Evolutionary conservation across 208 protist species (phyloP), one percentile per base, ranked within the genome.

Genomic region (Acanthamoeba sp.): DNA sequence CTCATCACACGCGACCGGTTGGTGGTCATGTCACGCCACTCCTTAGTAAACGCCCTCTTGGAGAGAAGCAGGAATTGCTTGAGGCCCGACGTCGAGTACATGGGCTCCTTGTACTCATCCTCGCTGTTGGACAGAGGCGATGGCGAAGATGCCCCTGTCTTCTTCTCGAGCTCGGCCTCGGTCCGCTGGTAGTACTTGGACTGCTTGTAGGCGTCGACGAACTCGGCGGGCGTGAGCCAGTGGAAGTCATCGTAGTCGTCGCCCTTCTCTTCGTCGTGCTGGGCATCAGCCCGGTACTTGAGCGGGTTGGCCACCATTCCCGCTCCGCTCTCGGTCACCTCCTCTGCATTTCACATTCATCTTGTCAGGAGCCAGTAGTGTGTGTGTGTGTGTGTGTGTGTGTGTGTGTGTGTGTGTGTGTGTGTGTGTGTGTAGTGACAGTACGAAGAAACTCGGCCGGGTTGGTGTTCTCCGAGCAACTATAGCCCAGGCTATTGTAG

Each of bases 391-490:
- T 22, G 34, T 45, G 69, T 45, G 64, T 38, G 24, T 45, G 69
- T n/a, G 69, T 27, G 66, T 45, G 20, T 38, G 69, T 27, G 69
- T 45, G 69, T 18, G 64, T 38, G 24, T 45, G 69, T n/a, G 69
- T 27, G 66, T 45, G 20, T 38, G 69, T 27, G 69, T 45, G 69
- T 27, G 52, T 20, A 24, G 1, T 62, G 32, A 22, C 5, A 27
- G 59, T 78, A 93, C 88, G 88, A 50, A 96, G 57, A n/a, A 95
- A 96, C 20, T 95, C 95, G 10, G 95, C 92, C 1, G 89, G 91
- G 66, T 96, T 96, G 36, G 90, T 91, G 45, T 94, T 92, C 1
- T 6, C 0, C 16, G 66, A 48, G 82, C 93, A 94, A 32, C 66
- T 22, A 40, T 87, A 94, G 36, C 95, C 93, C 6, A 93, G 32